phyloP scores from a whole-genome alignment of 805 yeast species.

The Nakazawaea molendinolei region DNA sequence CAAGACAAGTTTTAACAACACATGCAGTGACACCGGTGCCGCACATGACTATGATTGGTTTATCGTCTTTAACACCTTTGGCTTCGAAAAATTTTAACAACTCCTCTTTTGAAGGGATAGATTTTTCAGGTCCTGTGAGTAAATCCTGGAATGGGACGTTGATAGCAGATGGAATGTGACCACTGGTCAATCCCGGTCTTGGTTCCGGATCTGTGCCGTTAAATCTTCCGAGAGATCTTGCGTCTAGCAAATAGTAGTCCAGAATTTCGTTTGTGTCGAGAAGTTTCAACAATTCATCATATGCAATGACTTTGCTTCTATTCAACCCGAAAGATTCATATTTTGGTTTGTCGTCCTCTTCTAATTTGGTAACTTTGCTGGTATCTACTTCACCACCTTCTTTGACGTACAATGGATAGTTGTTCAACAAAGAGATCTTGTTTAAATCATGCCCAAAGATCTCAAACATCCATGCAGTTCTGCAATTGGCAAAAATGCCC shows the following conservation, averaged over 20 bases:
- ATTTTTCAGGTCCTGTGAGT: constrained; percentile 36
- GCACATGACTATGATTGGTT: constrained; percentile 81
- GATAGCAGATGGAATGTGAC: constrained; percentile 79
- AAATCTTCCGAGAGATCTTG: constrained; percentile 71
- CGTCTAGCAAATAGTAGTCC: constrained; percentile 64
- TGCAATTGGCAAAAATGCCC: constrained; percentile 82
- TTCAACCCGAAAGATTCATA: constrained; percentile 32
- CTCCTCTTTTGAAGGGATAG: constrained; percentile 40
- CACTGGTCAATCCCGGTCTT: constrained; percentile 79
- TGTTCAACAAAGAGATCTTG: constrained; percentile 62
- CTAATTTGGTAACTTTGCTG: constrained; percentile 19
- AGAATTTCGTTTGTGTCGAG: constrained; percentile 40
- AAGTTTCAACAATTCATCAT: constrained; percentile 57
- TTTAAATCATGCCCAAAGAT: constrained; percentile 61
- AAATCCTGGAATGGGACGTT: constrained; percentile 71
- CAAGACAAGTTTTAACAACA: constrained; percentile 70
- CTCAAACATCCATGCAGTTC: constrained; percentile 88
- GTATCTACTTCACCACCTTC: constrained; percentile 13
- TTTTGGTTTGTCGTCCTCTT: constrained; percentile 15
- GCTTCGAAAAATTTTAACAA: constrained; percentile 40
- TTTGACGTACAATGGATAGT: constrained; percentile 34
- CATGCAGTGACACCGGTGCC: constrained; percentile 97
- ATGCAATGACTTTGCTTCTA: constrained; percentile 50
- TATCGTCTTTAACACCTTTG: constrained; percentile 32
- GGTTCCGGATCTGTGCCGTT: constrained; percentile 84